Evolutionary conservation across 495 filamentous ascomycete genomes (phyloP), one percentile per base, ranked within the genome.

Genomic region (Aspergillus panamensis): DNA sequence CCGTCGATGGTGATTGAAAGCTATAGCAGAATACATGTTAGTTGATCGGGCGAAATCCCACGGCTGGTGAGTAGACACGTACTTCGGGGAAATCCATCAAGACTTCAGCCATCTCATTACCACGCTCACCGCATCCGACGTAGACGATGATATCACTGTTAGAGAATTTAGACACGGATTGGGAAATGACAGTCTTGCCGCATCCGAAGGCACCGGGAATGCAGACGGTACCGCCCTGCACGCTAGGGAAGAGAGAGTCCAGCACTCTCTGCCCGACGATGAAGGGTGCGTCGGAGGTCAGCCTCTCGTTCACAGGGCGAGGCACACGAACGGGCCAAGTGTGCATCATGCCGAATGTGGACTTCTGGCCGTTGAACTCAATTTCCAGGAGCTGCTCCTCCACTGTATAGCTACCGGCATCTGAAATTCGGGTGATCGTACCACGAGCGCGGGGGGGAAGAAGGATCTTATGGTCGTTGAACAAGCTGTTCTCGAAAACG

Each of bases 41-140:
- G 49, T 44, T 40, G 48, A 14, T 20, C 9, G 16, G 10, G 32
- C 4, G 39, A 51, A 29, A 25, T 1, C 51, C 39, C 61, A 48
- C 25, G 12, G 31, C 12, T 6, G 31, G 13, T 33, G 13, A 17
- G 6, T 33, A 19, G 13, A 37, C 20, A 58, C 71, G 51, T 69
- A 86, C 84, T 70, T 89, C 90, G 40, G 94, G 94, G 83, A 99
- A 99, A 73, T 99, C 94, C 90, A 96, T 97, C 82, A 99, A 83
- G 60, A 99, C 94, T 82, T 99, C 94, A 61, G 94, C 94, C 94
- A 99, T 99, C 75, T 97, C 94, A 69, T 97, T 99, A 64, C 94
- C 94, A 59, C 94, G 91, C 80, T 99, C 94, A 66, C 94, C 94
- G 68, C 95, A 96, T 45, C 94, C 94, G 61, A 99, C 94, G 73